Evolutionary conservation across 1,284 basidiomycete species (phyloP), one percentile per base, ranked within the genome.

Genomic region (Paramarasmius palmivorus): DNA sequence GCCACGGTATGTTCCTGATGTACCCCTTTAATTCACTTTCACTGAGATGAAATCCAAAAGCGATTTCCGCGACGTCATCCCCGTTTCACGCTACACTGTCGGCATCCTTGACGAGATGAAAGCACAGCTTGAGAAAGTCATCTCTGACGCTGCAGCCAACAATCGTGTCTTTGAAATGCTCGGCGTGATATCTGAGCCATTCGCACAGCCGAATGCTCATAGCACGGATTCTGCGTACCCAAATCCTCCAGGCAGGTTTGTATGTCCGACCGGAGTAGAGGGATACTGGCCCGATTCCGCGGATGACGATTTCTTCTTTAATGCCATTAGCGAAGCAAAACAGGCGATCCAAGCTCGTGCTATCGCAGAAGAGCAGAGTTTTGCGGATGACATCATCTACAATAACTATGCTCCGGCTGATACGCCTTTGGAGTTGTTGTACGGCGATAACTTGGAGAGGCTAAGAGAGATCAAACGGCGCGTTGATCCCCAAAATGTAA

Each of bases 341-440:
- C 9, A n/a, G 8, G 22, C 10, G 8, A 36, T 48, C 10, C 46
- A 48, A 20, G 9, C 20, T 8, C 4, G n/a, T 4, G 26, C 46
- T 26, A 32, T 48, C 15, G 14, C 26, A 29, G 46, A 26, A n/a
- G 46, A 26, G 10, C 15, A 34, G 46, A 32, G 46, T 48, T 20
- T 17, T 4, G 3, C n/a, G 34, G 46, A 48, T 32, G 46, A 32
- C 34, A 14, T 48, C 5, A 20, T n/a, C n/a, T 48, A 34, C 17
- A 14, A 22, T 5, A 48, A 48, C 20, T 48, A 48, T 36, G 46
- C 46, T 17, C 23, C 32, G 7, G 46, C 46, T n/a, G 46, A 29
- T 7, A 48, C 46, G 23, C 46, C 46, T 15, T n/a, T 48, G 4
- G 46, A 48, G 26, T 20, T 48, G 25, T n/a, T 48, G 8, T 48